Evolutionary conservation across 352 stramenopile species (phyloP).

Genomic region (Globisporangium nunn): DNA sequence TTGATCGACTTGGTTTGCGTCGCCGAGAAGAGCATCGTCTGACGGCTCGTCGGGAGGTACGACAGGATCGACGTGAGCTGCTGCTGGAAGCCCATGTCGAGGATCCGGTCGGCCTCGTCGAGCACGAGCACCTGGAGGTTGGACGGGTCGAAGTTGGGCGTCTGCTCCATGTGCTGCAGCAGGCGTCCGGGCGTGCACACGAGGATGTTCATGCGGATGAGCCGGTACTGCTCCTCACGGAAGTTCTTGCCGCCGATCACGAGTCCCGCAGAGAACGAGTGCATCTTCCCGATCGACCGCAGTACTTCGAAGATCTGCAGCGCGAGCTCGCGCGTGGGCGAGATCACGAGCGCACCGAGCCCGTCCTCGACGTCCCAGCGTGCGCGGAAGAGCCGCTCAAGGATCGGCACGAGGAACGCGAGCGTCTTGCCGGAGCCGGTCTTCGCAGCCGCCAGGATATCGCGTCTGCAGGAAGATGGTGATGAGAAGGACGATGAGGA

Average conservation of each 20-base stretch:
- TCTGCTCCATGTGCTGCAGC: slow-evolving; percentile 99
- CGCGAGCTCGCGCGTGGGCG: slow-evolving; percentile 96
- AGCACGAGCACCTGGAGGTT: slow-evolving; percentile 96
- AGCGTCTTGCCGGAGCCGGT: slow-evolving; percentile 94
- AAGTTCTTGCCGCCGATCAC: slow-evolving; percentile 97
- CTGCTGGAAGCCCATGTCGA: slow-evolving; percentile 99
- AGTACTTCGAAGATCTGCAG: slow-evolving; percentile 99
- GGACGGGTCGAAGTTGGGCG: slow-evolving; percentile 92
- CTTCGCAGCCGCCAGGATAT: slow-evolving; percentile 90
- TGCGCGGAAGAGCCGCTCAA: slow-evolving; percentile 88
- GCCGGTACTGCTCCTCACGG: slow-evolving; percentile 91
- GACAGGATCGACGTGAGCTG: slow-evolving; percentile 97
- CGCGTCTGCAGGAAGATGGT: slow-evolving; percentile 28
- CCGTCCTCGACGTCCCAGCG: slow-evolving; percentile 90
- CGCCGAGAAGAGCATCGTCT: slow-evolving; percentile 96
- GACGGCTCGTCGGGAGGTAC: slow-evolving; percentile 89
- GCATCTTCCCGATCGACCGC: slow-evolving; percentile 91
- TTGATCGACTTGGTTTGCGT: slow-evolving; percentile 98
- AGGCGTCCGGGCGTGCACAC: slow-evolving; percentile 95
- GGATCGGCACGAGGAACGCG: slow-evolving; percentile 84
- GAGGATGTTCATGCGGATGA: slow-evolving; percentile 96
- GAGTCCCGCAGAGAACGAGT: slow-evolving; percentile 95
- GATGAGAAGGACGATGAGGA: no score
- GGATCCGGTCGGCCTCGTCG: slow-evolving; percentile 98
- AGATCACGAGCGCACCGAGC: slow-evolving; percentile 95